Evolutionary conservation across 441 rosid genomes (phyloP).

Genomic region (Adansonia grandidieri): DNA sequence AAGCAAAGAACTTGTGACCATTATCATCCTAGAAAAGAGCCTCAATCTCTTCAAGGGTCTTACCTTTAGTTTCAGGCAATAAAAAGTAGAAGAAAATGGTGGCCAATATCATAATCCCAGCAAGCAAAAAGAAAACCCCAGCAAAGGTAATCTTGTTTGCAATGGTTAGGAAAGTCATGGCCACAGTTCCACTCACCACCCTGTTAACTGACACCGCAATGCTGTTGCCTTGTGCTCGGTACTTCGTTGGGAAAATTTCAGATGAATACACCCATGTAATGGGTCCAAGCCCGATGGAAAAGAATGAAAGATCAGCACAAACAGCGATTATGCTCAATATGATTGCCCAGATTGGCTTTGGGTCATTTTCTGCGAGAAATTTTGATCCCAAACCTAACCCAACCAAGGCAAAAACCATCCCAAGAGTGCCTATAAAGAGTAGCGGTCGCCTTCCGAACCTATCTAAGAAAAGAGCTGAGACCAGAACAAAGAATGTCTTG

Average conservation of each 20-base stretch:
- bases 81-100: slow-evolving; percentile 37
- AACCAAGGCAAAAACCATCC: slow-evolving; percentile 52
- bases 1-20: background rate
- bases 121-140: slow-evolving; percentile 37
- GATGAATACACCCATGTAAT: slow-evolving; percentile 52
- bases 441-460: slow-evolving; percentile 54
- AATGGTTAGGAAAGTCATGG: slow-evolving; percentile 48
- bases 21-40: background rate
- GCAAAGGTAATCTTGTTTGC: slow-evolving; percentile 38
- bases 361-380: slow-evolving; percentile 29
- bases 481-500: slow-evolving; percentile 44
- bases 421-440: slow-evolving; percentile 46
- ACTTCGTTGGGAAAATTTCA: slow-evolving; percentile 47
- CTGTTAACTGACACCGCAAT: slow-evolving; percentile 43
- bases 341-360: slow-evolving; percentile 38
- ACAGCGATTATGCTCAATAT: slow-evolving; percentile 37
- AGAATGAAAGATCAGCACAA: slow-evolving; percentile 43
- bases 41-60: slow-evolving; percentile 18
- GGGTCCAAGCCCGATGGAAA: slow-evolving; percentile 49
- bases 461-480: slow-evolving; percentile 56
- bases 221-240: slow-evolving; percentile 42
- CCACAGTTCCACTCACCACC: slow-evolving; percentile 41
- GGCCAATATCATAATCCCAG: slow-evolving; percentile 37
- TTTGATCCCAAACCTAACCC: slow-evolving; percentile 46
- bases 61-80: slow-evolving; percentile 44